phyloP scores from a whole-genome alignment of 1,284 basidiomycete species.

The Heliocybe sulcata region DNA sequence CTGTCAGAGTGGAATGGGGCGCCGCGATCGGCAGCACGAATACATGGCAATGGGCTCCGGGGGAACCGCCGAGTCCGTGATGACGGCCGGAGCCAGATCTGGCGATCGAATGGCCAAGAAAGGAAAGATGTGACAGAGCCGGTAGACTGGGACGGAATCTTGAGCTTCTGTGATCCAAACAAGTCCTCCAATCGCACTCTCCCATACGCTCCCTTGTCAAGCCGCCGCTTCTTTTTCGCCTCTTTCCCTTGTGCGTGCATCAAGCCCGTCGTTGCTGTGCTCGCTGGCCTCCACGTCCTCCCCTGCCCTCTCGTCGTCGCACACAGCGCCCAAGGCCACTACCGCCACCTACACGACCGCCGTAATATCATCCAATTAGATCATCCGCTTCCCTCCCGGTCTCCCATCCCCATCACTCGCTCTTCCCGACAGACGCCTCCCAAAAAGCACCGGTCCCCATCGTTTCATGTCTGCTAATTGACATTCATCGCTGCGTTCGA shows the following conservation, averaged over 20 bases:
- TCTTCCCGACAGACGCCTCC: neutral
- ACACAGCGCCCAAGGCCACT: slow-evolving; percentile 7
- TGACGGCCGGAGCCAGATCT: neutral
- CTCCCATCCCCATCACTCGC: neutral
- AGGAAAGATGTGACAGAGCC: neutral
- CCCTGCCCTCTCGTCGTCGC: slow-evolving; percentile 13
- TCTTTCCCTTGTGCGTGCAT: slow-evolving; percentile 14
- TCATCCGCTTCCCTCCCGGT: neutral
- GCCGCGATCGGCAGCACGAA: too few species aligned
- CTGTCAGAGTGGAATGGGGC: neutral
- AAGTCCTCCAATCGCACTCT: neutral
- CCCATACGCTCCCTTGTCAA: slow-evolving; percentile 1
- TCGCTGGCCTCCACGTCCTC: slow-evolving; percentile 12
- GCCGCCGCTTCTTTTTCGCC: slow-evolving; percentile 7
- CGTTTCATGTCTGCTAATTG: neutral
- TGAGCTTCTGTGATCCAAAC: neutral
- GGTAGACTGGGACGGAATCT: neutral
- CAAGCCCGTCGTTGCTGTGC: slow-evolving; percentile 17
- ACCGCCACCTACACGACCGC: neutral
- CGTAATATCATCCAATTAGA: neutral
- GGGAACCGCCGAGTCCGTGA: too few species aligned
- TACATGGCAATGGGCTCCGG: too few species aligned
- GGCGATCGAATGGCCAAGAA: neutral
- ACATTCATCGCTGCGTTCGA: neutral
- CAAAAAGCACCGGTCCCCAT: neutral